Evolutionary conservation across 257 asterid species (phyloP), one percentile per base, ranked within the genome.

Genomic region (Verbascum thapsus): DNA sequence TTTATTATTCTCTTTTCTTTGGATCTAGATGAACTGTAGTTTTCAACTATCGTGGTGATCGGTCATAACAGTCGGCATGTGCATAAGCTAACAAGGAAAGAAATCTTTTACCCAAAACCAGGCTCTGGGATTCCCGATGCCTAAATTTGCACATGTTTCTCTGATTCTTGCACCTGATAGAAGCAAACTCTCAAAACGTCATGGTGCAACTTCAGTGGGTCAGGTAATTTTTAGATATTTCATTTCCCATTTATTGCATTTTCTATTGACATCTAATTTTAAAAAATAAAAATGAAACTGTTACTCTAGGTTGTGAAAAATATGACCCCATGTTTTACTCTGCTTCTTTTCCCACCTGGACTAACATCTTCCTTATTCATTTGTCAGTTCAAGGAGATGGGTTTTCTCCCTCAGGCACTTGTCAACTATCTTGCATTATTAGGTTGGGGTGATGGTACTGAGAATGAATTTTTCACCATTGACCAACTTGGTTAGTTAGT

Each of bases 381-480:
- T 45, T 70, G 73, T 23, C 85, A 91, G 98, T 91, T 81, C 81
- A 85, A 81, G 88, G 96, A 88, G 68, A 86, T 91, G 97, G 98
- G 97, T 53, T 80, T 66, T 61, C 72, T 91, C 70, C 95, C 96
- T 72, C 80, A 80, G 73, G 96, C 91, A 59, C 86, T 91, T 95
- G 89, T 87, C 57, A 91, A 91, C 77, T 91, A 91, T 76, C 96
- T 91, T 74, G 92, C 97, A 35, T 82, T 88, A 59, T 72, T 91
- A 80, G 98, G 98, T 53, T 91, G 98, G 98, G 98, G 96, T 69
- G 98, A 91, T 80, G 96, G 98, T 37, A 83, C 96, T 49, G 94
- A 86, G 76, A 83, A 88, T 78, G 98, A 91, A 72, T 91, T 91
- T 76, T 91, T 75, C 82, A 74, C 90, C 69, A 94, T 88, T 22